These are phyloP conservation scores for Annulohypoxylon stygium DNA, from an alignment of 495 filamentous ascomycete genomes.

Conservation along the genomic window DNA sequence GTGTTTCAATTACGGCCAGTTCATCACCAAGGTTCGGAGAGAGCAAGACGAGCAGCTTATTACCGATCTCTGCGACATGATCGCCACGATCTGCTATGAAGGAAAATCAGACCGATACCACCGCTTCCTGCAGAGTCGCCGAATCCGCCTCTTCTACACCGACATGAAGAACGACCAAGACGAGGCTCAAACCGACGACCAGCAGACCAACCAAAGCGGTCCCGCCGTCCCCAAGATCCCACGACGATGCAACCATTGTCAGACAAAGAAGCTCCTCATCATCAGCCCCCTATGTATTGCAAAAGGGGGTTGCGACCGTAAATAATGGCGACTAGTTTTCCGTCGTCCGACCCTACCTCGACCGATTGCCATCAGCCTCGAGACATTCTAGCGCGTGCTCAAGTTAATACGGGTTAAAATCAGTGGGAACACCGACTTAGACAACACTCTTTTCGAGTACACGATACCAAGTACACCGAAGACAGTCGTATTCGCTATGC, in stretches of 20 bases:
- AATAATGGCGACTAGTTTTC: neutral
- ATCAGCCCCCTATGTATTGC: conserved; percentile 10
- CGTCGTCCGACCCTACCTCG: neutral
- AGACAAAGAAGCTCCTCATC: neutral
- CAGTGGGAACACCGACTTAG: neutral
- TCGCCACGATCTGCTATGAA: neutral
- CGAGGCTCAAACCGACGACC: neutral
- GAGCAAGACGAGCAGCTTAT: conserved; percentile 3
- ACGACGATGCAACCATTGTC: conserved; percentile 9
- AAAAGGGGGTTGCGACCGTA: conserved; percentile 17
- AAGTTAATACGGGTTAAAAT: neutral
- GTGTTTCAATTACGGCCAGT: neutral
- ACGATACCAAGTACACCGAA: neutral
- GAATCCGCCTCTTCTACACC: conserved; percentile 1
- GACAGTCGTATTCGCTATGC: neutral
- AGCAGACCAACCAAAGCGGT: neutral
- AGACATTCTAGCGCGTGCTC: neutral
- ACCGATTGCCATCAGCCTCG: neutral
- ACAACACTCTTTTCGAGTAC: neutral
- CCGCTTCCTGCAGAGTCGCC: neutral
- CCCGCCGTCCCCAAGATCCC: neutral
- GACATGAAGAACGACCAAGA: neutral
- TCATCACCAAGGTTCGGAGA: neutral
- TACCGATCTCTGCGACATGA: neutral
- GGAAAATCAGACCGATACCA: neutral